phyloP scores from a whole-genome alignment of 176 grass and related monocot species.

The Oryza rufipogon region DNA sequence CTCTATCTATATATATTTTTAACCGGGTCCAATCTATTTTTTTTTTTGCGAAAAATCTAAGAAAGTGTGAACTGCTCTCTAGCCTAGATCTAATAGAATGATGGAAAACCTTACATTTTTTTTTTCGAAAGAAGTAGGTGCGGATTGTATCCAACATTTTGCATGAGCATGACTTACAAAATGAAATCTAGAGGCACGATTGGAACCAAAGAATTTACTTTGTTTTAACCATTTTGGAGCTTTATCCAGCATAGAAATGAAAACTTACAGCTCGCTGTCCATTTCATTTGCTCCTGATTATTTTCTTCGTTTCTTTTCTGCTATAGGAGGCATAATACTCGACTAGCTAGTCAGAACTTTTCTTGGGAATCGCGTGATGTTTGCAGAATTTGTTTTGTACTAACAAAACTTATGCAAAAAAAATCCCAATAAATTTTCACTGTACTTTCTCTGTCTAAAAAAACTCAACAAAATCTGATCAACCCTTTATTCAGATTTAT shows the following conservation, averaged over 20 bases:
- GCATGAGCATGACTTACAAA: not conserved
- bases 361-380: not conserved
- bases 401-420: not conserved
- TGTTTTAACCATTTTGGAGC: not conserved
- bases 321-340: no score
- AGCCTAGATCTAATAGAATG: not conserved
- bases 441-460: no score
- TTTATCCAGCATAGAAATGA: no score
- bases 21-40: not conserved
- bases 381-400: not conserved
- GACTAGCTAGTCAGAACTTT: no score
- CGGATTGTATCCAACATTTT: not conserved
- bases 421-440: not conserved
- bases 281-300: no score
- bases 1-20: not conserved
- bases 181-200: not conserved
- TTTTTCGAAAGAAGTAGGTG: not conserved
- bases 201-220: not conserved
- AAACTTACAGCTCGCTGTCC: no score
- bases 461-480: no score
- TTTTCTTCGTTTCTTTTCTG: no score
- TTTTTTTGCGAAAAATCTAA: not conserved
- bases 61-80: not conserved
- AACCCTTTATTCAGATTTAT: no score
- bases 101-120: not conserved